A percentile compares a stretch with the other conserved stretches of the same genome.
Evolutionary conservation across 192 early-diverging fungal species (phyloP).

Genomic region (Phlyctochytrium bullatum): DNA sequence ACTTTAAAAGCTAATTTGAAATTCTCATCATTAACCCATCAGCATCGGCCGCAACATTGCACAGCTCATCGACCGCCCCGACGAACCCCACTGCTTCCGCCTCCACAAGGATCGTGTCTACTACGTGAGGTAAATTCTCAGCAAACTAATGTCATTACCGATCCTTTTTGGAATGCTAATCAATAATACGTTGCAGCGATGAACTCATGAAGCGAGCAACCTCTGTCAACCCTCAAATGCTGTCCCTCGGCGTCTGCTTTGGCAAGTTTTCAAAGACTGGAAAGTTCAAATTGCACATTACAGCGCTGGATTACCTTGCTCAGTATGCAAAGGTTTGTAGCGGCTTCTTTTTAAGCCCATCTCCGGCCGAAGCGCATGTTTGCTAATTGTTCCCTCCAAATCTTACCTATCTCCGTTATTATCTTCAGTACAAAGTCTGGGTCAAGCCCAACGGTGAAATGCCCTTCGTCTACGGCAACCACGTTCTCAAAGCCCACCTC

Average conservation of each 20-base stretch:
- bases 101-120: slow-evolving; percentile 94
- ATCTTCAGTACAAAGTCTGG: slow-evolving; percentile 91
- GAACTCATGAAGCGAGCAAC: slow-evolving; percentile 85
- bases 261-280: slow-evolving; percentile 98
- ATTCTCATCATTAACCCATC: slow-evolving; percentile 2
- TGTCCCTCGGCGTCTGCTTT: slow-evolving; percentile 94
- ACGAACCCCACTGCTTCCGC: slow-evolving; percentile 97
- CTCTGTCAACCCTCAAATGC: slow-evolving; percentile 78
- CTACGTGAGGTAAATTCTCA: slow-evolving; percentile 75
- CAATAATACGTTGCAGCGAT: slow-evolving; percentile 56
- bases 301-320: slow-evolving; percentile 84
- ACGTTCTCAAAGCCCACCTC: slow-evolving; percentile 95
- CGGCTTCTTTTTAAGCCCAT: not conserved
- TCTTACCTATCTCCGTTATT: not conserved
- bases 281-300: slow-evolving; percentile 95
- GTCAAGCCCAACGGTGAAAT: slow-evolving; percentile 99
- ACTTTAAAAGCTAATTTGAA: slow-evolving; percentile 22
- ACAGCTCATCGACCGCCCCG: slow-evolving; percentile 89
- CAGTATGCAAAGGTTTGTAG: slow-evolving; percentile 86
- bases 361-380: not conserved
- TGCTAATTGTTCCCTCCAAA: not conserved
- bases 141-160: not conserved
- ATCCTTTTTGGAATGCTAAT: no score
- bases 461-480: slow-evolving; percentile 98
- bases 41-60: slow-evolving; percentile 95